A percentile compares a stretch with the other conserved stretches of the same genome.
Evolutionary conservation across 2,329 filamentous ascomycete species (phyloP).

Genomic region (Magnaporthales sp.): DNA sequence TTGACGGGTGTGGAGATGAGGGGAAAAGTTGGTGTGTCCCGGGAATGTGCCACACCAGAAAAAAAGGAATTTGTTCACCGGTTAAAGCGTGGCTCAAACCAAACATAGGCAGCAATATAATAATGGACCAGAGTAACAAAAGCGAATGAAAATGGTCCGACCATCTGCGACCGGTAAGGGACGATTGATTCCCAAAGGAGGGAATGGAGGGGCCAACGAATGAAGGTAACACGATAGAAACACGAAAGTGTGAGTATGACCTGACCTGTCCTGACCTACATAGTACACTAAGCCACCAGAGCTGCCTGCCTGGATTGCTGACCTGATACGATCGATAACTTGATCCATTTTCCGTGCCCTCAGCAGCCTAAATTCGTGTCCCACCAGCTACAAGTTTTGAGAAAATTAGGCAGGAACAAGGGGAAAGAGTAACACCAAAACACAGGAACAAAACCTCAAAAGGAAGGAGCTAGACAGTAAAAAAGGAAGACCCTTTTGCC

Average conservation of each 20-base stretch:
- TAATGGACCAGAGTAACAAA: background rate
- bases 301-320: background rate
- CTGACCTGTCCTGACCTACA: background rate
- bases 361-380: background rate
- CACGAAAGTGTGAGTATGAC: background rate
- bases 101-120: background rate
- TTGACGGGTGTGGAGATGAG: background rate
- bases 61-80: background rate
- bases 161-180: background rate
- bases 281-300: background rate
- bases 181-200: background rate
- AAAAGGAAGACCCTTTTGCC: background rate
- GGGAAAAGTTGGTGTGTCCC: background rate
- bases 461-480: background rate
- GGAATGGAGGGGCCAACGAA: background rate
- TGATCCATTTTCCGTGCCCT: background rate
- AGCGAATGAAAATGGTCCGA: background rate
- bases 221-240: background rate
- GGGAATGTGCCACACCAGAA: background rate
- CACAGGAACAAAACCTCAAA: background rate
- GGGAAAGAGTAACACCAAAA: background rate
- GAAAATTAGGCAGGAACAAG: background rate
- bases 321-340: background rate
- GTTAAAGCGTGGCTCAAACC: background rate
- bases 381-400: background rate